Evolutionary conservation across 306 rosid species (phyloP).

Genomic region (Fagus crenata): DNA sequence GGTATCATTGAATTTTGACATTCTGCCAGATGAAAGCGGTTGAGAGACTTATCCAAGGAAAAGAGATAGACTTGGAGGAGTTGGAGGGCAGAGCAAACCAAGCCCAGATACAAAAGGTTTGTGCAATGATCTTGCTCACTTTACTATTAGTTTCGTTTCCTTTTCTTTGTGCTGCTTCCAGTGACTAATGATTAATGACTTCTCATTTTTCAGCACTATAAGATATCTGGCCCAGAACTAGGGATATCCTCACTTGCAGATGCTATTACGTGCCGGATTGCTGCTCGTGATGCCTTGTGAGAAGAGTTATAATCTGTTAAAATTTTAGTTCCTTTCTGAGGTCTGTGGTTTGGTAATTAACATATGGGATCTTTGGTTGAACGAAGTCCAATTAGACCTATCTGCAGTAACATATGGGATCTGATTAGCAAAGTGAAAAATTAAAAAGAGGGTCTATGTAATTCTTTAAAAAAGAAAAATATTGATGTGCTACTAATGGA

Average conservation of each 20-base stretch:
- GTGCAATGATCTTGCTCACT: conserved; percentile 6
- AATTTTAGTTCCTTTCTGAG: not conserved
- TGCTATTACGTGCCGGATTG: conserved; percentile 76
- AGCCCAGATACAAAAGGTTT: conserved; percentile 77
- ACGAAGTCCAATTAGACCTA: not conserved
- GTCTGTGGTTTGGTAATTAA: not conserved
- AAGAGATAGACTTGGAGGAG: conserved; percentile 69
- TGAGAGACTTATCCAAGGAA: conserved; percentile 68
- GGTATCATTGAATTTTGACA: not conserved
- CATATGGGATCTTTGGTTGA: no score
- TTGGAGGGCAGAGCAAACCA: conserved; percentile 69
- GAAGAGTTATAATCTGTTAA: conserved; percentile 10
- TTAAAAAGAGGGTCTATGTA: no score
- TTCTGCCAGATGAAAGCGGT: conserved; percentile 52
- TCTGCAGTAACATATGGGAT: no score
- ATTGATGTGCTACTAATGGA: no score
- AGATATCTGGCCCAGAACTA: conserved; percentile 62
- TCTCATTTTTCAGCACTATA: conserved; percentile 69
- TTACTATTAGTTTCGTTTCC: not conserved
- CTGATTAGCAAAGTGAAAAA: no score
- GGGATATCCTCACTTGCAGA: conserved; percentile 76
- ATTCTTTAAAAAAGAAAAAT: no score
- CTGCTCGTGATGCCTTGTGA: conserved; percentile 82
- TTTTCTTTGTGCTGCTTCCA: conserved; percentile 16
- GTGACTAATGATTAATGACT: conserved; percentile 12